A percentile compares a stretch with the other conserved stretches of the same genome.
phyloP scores from a whole-genome alignment of 2,329 filamentous ascomycete species.

The Ophiostoma montium region DNA sequence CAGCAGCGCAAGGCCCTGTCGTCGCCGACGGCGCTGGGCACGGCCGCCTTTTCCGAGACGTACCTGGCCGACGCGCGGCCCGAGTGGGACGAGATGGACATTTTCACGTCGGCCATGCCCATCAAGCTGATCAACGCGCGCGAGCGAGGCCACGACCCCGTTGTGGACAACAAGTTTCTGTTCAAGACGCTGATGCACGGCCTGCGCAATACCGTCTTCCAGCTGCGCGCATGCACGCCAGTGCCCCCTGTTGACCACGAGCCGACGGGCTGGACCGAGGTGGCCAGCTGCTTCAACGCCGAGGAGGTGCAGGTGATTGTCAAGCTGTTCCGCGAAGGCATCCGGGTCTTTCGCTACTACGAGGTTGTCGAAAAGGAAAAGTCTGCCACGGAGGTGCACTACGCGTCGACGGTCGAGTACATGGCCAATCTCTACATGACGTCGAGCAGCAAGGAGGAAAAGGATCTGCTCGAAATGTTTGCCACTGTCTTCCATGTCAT shows the following conservation, averaged over 20 bases:
- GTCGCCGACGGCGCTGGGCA: conserved; percentile 26
- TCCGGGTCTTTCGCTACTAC: conserved; percentile 94
- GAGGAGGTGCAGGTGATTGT: conserved; percentile 95
- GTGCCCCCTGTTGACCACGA: conserved; percentile 63
- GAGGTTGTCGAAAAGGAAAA: conserved; percentile 61
- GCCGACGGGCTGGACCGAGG: conserved; percentile 84
- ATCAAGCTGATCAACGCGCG: conserved; percentile 90
- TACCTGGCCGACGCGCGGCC: conserved; percentile 80
- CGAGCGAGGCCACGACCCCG: conserved; percentile 77
- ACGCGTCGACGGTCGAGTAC: conserved; percentile 74
- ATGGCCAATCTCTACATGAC: conserved; percentile 93
- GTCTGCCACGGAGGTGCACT: conserved; percentile 53
- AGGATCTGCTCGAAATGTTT: conserved; percentile 92
- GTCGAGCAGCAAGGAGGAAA: conserved; percentile 88
- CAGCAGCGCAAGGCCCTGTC: conserved; percentile 24
- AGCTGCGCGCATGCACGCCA: conserved; percentile 80
- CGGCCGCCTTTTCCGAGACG: conserved; percentile 50
- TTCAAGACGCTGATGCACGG: conserved; percentile 96
- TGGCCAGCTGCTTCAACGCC: conserved; percentile 90
- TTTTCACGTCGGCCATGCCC: conserved; percentile 76
- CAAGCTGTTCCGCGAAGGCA: conserved; percentile 93
- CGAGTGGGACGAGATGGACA: conserved; percentile 97
- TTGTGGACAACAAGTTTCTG: conserved; percentile 92
- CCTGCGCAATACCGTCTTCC: conserved; percentile 91
- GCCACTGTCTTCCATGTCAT: conserved; percentile 98